phyloP scores from a whole-genome alignment of 257 asterid genomes.

The Fraxinus quadrangulata region DNA sequence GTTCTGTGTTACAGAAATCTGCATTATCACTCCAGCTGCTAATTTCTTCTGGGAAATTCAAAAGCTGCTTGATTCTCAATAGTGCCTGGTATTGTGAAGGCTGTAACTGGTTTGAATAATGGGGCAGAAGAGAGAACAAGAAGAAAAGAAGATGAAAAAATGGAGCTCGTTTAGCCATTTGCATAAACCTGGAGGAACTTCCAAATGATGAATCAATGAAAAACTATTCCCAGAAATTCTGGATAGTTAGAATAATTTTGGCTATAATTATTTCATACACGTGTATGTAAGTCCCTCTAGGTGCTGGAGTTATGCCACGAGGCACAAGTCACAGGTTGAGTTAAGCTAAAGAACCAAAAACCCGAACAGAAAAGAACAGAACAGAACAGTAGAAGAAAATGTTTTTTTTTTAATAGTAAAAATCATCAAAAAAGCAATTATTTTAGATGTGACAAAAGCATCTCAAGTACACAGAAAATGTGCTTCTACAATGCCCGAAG shows the following conservation, averaged over 20 bases:
- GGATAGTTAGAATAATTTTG: background rate
- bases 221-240: no score
- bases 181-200: conserved; percentile 9
- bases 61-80: conserved; percentile 53
- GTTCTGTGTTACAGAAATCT: conserved; percentile 61
- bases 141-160: conserved; percentile 20
- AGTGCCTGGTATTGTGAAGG: conserved; percentile 58
- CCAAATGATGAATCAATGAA: conserved; percentile 17
- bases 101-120: conserved; percentile 52
- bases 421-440: conserved; percentile 1
- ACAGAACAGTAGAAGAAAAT: background rate
- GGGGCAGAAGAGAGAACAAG: conserved; percentile 35
- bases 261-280: background rate
- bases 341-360: background rate
- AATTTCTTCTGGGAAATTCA: conserved; percentile 59
- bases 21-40: conserved; percentile 54
- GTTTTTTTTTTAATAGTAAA: background rate
- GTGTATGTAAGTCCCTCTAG: background rate
- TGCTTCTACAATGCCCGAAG: conserved; percentile 1
- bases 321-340: background rate
- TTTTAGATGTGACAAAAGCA: conserved; percentile 20
- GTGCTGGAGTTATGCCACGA: background rate
- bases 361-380: background rate
- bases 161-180: conserved; percentile 30
- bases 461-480: conserved; percentile 23